Percentiles rank a stretch among this genome's conserved stretches.
phyloP scores from a whole-genome alignment of 2,329 filamentous ascomycete species.

The Pseudogymnoascus verrucosus region DNA sequence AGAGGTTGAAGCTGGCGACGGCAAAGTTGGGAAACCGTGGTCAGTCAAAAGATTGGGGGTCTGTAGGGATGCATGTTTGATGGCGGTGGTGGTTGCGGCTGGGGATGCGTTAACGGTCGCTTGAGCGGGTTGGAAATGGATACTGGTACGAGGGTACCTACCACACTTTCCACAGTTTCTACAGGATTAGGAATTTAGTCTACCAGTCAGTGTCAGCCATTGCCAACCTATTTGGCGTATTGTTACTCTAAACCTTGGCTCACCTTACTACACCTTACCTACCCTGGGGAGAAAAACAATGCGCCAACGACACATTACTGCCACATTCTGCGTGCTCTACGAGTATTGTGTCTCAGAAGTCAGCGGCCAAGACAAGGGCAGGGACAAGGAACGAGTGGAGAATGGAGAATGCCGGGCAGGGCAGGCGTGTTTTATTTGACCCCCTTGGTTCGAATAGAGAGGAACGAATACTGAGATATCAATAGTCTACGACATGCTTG shows the following conservation, averaged over 20 bases:
- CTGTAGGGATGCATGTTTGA: constrained; percentile 3
- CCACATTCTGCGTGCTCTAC: not conserved
- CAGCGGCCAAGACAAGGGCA: constrained; percentile 6
- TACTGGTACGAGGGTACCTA: not conserved
- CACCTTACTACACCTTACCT: not conserved
- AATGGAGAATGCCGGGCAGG: not conserved
- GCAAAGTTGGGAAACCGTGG: not conserved
- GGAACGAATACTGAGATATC: not conserved
- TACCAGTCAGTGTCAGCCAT: not conserved
- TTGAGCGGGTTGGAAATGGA: constrained; percentile 6
- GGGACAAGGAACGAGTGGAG: constrained; percentile 6
- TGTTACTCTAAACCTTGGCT: not conserved
- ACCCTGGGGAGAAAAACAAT: not conserved
- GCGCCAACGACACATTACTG: not conserved
- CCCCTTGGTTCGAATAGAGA: not conserved
- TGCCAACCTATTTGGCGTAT: not conserved
- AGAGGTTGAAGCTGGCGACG: not conserved
- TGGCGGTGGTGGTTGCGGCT: constrained; percentile 1
- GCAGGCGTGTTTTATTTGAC: constrained; percentile 1
- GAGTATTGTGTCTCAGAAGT: constrained; percentile 7
- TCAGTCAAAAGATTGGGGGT: constrained; percentile 2
- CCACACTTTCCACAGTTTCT: not conserved
- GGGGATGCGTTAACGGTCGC: constrained; percentile 7
- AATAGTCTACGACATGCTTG: not conserved
- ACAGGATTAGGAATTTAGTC: not conserved